Percentiles rank a stretch among this genome's conserved stretches.
phyloP scores from a whole-genome alignment of 352 stramenopile genomes.

The Bremia lactucae region DNA sequence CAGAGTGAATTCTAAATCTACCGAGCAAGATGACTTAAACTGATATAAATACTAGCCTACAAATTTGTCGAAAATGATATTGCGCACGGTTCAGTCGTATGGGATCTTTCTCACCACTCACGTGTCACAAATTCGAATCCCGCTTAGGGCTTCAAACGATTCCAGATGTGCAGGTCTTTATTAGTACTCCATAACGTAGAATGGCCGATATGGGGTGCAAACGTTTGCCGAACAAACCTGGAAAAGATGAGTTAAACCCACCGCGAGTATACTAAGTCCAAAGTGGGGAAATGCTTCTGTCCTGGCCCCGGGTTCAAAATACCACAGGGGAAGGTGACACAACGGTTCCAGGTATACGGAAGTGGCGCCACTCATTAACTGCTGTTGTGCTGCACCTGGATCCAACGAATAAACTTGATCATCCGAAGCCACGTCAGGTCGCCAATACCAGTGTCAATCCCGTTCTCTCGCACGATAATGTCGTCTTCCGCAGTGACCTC shows the following conservation, averaged over 20 bases:
- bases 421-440: neutral
- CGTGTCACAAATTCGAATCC: too few species aligned
- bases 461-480: neutral
- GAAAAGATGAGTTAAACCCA: slow-evolving; percentile 1
- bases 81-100: too few species aligned
- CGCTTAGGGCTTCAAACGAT: too few species aligned
- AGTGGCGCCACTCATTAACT: too few species aligned
- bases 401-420: neutral
- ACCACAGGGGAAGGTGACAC: neutral
- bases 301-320: neutral
- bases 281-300: neutral
- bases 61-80: too few species aligned
- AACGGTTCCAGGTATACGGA: slow-evolving; percentile 1
- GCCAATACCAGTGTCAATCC: neutral
- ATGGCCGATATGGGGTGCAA: neutral
- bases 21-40: too few species aligned
- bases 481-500: neutral
- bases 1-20: too few species aligned
- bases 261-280: slow-evolving; percentile 1
- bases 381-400: too few species aligned
- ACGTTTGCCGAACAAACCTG: neutral
- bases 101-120: too few species aligned
- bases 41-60: too few species aligned
- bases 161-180: too few species aligned
- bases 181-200: neutral